Evolutionary conservation across 352 stramenopile genomes (phyloP), one percentile per base, ranked within the genome.

Genomic region (Globisporangium rhizosaccharum): DNA sequence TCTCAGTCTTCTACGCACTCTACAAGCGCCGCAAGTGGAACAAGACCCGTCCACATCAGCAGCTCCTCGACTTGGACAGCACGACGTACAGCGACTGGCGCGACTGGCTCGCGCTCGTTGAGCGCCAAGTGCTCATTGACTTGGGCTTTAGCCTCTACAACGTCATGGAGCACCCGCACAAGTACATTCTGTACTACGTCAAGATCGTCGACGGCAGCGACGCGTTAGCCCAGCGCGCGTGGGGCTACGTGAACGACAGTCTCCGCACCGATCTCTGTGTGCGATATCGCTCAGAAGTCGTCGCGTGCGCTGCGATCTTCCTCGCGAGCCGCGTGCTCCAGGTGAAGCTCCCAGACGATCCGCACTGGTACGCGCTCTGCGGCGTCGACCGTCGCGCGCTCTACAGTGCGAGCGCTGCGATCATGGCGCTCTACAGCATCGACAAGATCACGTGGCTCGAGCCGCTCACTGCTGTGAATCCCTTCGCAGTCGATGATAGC

Each of bases 161-260:
- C 53, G 87, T 96, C 63, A 92, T 87, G 60, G 87, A 97, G 63
- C 91, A 97, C 62, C 87, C 90, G 50, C 91, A 97, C 79, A 96
- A 97, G 76, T 97, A 92, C 63, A 90, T 97, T 56, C 60, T 97
- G 49, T 97, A 97, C 71, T 97, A 97, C 63, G 69, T 97, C 61
- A 96, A 96, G 57, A 73, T 96, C 47, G 69, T 96, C 53, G 79
- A 90, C 49, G 78, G 75, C 55, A 82, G 68, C 64, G 70, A 84
- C 25, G 66, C 71, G 41, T 69, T 96, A 46, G 87, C 87, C 10
- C 88, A 97, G 59, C 64, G 75, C 18, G 88, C 89, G 6, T 97
- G 89, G 88, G 84, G 74, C 17, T 97, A 96, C 67, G 72, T 97
- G 52, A 97, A 97, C 64, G 90, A 97, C 72, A 94, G 76, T 57